Conservation (phyloP, 1,284 basidiomycete species). For the Sporisorium iseilematis-ciliati region DNA sequence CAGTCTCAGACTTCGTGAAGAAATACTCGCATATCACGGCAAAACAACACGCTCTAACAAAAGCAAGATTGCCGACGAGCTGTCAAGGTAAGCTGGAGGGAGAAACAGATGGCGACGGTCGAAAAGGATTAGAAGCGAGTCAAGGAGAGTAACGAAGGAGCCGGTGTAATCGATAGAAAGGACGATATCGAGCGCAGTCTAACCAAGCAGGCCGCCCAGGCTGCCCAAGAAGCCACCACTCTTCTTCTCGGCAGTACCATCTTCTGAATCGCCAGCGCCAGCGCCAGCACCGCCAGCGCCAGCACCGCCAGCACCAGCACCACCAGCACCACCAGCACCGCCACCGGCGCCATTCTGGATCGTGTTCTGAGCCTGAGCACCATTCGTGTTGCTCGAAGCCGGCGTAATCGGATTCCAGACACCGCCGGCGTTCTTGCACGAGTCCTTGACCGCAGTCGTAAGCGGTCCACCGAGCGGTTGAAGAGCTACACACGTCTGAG, state of each 20-base stretch:
- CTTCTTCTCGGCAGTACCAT: slow-evolving; percentile 14
- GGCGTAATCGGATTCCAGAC: slow-evolving; percentile 36
- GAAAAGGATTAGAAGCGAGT: too few species aligned
- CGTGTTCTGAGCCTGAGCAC: slow-evolving; percentile 22
- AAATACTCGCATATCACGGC: background rate
- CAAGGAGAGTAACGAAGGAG: background rate
- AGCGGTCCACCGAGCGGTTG: slow-evolving; percentile 31
- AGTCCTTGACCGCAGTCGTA: slow-evolving; percentile 19
- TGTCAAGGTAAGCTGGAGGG: background rate
- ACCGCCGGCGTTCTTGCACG: slow-evolving; percentile 34
- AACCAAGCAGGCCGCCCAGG: slow-evolving; percentile 10
- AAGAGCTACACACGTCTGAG: slow-evolving; percentile 44
- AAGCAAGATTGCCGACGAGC: background rate
- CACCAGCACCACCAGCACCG: background rate
- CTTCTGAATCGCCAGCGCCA: slow-evolving; percentile 8
- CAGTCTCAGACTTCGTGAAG: background rate
- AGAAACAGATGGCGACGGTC: background rate
- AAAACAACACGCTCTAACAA: background rate
- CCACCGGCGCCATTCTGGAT: slow-evolving; percentile 9
- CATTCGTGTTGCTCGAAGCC: slow-evolving; percentile 16
- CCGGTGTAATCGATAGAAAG: background rate
- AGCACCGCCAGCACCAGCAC: background rate
- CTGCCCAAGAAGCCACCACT: slow-evolving; percentile 11
- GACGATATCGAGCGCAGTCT: slow-evolving; percentile 2
- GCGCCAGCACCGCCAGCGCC: background rate